Evolutionary conservation across 2,329 filamentous ascomycete genomes (phyloP).

Genomic region (Sporothrix globosa): DNA sequence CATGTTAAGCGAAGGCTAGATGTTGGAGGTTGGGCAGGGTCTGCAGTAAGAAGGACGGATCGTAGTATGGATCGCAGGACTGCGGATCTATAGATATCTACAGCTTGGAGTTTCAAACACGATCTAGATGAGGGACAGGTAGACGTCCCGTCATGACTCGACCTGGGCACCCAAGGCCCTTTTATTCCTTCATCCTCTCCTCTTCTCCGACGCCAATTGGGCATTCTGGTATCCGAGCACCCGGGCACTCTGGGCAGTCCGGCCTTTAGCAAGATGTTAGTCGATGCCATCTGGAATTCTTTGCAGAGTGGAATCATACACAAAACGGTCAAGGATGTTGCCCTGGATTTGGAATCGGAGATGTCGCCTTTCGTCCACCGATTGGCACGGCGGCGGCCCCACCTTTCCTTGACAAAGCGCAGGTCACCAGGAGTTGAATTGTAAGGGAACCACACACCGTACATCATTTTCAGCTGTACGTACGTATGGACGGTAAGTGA

Average conservation of each 20-base stretch:
- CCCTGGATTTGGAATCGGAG: not conserved
- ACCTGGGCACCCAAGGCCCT: not conserved
- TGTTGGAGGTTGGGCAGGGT: not conserved
- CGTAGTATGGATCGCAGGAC: not conserved
- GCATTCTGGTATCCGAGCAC: no score
- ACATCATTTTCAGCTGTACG: no score
- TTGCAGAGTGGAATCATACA: slow-evolving; percentile 5
- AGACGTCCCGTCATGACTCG: not conserved
- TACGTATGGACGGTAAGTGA: no score
- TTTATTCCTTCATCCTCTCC: not conserved
- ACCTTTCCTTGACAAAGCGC: not conserved
- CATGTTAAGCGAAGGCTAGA: not conserved
- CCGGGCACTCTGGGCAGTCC: no score
- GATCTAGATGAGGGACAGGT: not conserved
- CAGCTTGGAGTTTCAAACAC: not conserved
- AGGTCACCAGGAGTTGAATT: not conserved
- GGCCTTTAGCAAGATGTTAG: no score
- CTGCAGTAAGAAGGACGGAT: not conserved
- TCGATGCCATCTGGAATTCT: not conserved
- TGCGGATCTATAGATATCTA: not conserved
- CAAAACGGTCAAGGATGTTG: not conserved
- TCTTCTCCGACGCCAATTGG: not conserved
- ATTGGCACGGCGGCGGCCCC: not conserved
- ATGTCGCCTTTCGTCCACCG: slow-evolving; percentile 12
- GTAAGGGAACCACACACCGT: no score